Percentiles rank a stretch among this genome's conserved stretches.
Conservation (phyloP, 371 early-diverging fungal species). For the Mucor indicus region DNA sequence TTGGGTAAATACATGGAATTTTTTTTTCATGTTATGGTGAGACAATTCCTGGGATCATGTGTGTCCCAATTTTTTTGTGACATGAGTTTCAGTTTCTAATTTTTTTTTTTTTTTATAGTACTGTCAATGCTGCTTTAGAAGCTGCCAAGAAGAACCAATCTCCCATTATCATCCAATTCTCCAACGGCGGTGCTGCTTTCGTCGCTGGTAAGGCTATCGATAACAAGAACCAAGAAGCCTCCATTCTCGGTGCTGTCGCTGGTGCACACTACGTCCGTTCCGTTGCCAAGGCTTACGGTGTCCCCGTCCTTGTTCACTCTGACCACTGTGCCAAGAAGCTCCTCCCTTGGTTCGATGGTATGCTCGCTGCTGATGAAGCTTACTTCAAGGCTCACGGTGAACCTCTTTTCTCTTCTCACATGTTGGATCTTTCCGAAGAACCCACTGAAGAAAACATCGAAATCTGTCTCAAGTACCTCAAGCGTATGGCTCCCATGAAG, state of each 20-base stretch:
- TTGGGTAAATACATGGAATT: not conserved
- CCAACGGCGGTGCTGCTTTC: constrained; percentile 87
- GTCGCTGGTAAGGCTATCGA: constrained; percentile 87
- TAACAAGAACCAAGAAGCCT: constrained; percentile 85
- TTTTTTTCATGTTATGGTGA: not conserved
- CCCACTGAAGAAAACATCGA: constrained; percentile 88
- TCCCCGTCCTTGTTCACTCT: constrained; percentile 86
- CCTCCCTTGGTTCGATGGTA: constrained; percentile 91
- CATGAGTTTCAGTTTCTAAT: not conserved
- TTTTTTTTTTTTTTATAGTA: constrained; percentile 35
- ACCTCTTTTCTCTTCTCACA: constrained; percentile 93
- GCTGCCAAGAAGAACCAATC: constrained; percentile 89
- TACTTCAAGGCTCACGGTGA: constrained; percentile 88
- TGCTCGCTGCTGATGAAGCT: constrained; percentile 87
- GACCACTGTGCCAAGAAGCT: constrained; percentile 96
- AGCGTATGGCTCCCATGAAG: constrained; percentile 84
- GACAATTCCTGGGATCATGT: constrained; percentile 1
- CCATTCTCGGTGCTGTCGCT: constrained; percentile 85
- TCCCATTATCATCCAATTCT: constrained; percentile 91
- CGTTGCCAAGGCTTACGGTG: constrained; percentile 86
- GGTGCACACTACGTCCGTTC: constrained; percentile 86
- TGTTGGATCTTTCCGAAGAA: constrained; percentile 92
- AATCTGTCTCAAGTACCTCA: constrained; percentile 81
- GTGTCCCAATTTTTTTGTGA: not conserved
- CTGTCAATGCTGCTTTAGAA: constrained; percentile 87